Evolutionary conservation across 176 grass and related monocot species (phyloP).

Genomic region (Coix lacrymajobi): DNA sequence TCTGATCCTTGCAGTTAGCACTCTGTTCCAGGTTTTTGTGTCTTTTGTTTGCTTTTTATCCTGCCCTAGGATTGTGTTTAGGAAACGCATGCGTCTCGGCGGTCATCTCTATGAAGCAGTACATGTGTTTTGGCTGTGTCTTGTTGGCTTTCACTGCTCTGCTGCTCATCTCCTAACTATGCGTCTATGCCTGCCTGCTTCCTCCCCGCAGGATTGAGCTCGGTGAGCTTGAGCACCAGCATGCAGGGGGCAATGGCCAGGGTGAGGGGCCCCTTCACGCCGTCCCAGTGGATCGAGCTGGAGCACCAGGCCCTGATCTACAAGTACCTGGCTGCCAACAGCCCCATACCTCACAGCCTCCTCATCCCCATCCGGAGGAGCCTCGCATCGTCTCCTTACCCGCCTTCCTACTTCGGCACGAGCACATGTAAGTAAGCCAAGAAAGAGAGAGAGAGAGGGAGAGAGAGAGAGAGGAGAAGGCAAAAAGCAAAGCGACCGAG

Average conservation of each 20-base stretch:
- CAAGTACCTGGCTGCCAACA: constrained; percentile 82
- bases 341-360: constrained; percentile 65
- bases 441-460: constrained; percentile 2
- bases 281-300: constrained; percentile 93
- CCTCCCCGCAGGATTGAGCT: constrained; percentile 31
- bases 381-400: constrained; percentile 57
- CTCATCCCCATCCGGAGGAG: constrained; percentile 78
- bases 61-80: too few relatives aligned
- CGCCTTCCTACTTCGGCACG: constrained; percentile 68
- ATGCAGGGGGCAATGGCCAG: constrained; percentile 69
- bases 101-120: constrained; percentile 26
- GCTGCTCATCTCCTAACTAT: constrained; percentile 24
- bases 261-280: constrained; percentile 82
- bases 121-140: constrained; percentile 19
- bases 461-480: too few relatives aligned
- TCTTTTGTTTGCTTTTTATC: too few relatives aligned
- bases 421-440: constrained; percentile 53
- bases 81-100: too few relatives aligned
- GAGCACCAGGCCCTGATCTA: constrained; percentile 97
- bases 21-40: too few relatives aligned
- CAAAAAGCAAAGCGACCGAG: constrained; percentile 8
- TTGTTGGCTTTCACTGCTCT: constrained; percentile 26
- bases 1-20: too few relatives aligned
- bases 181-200: neutral
- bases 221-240: constrained; percentile 60